These are phyloP conservation scores for Aspergillus baeticus DNA, from an alignment of 495 filamentous ascomycete genomes.

Conservation along the genomic window DNA sequence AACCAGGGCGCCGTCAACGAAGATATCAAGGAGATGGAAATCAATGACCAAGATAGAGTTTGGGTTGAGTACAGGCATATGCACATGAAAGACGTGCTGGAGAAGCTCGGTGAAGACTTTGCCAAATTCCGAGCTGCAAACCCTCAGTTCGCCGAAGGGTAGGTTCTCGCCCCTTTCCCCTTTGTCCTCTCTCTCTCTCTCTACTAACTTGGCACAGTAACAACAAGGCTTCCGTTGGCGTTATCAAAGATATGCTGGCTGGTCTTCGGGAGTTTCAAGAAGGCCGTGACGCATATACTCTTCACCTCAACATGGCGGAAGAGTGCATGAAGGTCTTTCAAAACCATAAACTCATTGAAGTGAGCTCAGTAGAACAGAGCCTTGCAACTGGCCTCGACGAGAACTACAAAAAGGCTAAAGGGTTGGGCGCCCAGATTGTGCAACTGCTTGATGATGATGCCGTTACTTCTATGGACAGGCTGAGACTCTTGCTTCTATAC, in stretches of 20 bases:
- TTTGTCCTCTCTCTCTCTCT: not conserved
- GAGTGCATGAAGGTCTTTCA: constrained; percentile 95
- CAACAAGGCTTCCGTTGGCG: constrained; percentile 73
- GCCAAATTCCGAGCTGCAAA: constrained; percentile 86
- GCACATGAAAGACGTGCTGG: constrained; percentile 98
- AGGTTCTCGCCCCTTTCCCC: constrained; percentile 17
- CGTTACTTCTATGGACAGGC: constrained; percentile 66
- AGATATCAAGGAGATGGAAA: constrained; percentile 85
- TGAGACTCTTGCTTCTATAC: constrained; percentile 83
- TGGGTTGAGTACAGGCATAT: constrained; percentile 92
- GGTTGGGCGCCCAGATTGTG: constrained; percentile 79
- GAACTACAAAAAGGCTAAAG: constrained; percentile 86
- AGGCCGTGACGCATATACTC: constrained; percentile 90
- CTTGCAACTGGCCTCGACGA: constrained; percentile 92
- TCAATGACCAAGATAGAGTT: constrained; percentile 83
- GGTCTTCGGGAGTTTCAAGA: constrained; percentile 92
- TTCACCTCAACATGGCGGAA: constrained; percentile 97
- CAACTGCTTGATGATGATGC: constrained; percentile 80
- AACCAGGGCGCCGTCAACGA: constrained; percentile 67
- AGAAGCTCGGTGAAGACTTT: constrained; percentile 89
- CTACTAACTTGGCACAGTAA: constrained; percentile 33
- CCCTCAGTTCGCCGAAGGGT: constrained; percentile 84
- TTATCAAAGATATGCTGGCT: constrained; percentile 95
- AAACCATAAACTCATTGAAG: constrained; percentile 75
- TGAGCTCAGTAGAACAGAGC: constrained; percentile 81